A percentile compares a stretch with the other conserved stretches of the same genome.
phyloP scores from a whole-genome alignment of 1,284 basidiomycete species.

The Ceratorhiza oryzae-sativae region DNA sequence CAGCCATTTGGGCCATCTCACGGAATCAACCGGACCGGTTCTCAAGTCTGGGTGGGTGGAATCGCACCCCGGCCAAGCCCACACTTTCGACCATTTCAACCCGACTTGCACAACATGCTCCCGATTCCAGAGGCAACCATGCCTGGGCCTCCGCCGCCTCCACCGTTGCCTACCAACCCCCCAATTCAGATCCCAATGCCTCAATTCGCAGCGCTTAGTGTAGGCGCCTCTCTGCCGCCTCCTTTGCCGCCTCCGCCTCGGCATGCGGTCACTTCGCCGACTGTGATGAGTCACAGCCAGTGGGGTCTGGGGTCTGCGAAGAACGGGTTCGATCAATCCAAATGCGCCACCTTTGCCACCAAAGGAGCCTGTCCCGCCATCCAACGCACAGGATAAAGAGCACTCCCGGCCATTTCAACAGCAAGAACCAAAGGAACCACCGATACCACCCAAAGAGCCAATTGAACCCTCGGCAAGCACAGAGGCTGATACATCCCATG shows the following conservation, averaged over 20 bases:
- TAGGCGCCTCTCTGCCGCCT: background rate
- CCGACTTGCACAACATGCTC: constrained; percentile 27
- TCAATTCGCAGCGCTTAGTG: background rate
- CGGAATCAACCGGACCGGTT: background rate
- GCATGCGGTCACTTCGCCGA: constrained; percentile 16
- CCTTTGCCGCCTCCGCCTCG: background rate
- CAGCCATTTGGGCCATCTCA: background rate
- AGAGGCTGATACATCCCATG: background rate
- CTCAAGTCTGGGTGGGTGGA: constrained; percentile 15
- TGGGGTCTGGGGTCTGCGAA: constrained; percentile 9
- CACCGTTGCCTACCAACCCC: constrained; percentile 17
- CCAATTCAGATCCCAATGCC: constrained; percentile 9
- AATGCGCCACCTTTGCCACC: constrained; percentile 17
- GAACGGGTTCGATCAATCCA: background rate
- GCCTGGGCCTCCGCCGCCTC: background rate
- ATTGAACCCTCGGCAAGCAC: background rate
- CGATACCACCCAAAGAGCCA: constrained; percentile 8
- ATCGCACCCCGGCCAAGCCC: constrained; percentile 1
- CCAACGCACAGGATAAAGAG: background rate
- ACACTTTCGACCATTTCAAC: constrained; percentile 16
- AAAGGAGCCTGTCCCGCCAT: background rate
- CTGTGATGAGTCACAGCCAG: constrained; percentile 5
- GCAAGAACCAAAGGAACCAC: constrained; percentile 3
- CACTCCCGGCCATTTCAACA: background rate
- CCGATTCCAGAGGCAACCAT: constrained; percentile 16